Conservation (phyloP, 2,329 filamentous ascomycete genomes). For the Raffaelea albimanens region DNA sequence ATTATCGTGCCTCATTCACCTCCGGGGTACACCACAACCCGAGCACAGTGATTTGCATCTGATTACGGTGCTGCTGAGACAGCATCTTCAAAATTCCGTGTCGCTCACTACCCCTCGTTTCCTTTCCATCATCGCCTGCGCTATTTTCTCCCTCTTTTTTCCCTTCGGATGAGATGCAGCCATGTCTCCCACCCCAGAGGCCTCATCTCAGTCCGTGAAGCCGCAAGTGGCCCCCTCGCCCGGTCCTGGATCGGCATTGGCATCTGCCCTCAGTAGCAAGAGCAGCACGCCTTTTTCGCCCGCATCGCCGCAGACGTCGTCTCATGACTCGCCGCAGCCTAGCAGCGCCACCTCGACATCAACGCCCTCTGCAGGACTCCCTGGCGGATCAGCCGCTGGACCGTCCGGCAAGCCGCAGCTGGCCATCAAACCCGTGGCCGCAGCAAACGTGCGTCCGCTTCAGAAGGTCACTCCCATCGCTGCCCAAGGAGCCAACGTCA, state of each 20-base stretch:
- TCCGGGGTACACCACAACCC: neutral
- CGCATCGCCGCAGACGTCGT: conserved; percentile 8
- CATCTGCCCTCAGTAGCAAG: conserved; percentile 6
- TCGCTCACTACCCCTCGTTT: neutral
- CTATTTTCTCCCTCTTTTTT: neutral
- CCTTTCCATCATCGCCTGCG: neutral
- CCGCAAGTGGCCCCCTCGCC: conserved; percentile 2
- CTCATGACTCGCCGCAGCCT: conserved; percentile 8
- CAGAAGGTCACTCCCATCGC: conserved; percentile 14
- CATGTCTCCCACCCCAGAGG: conserved; percentile 6
- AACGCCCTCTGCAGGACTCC: conserved; percentile 7
- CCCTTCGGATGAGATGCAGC: conserved; percentile 10
- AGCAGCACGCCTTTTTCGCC: conserved; percentile 11
- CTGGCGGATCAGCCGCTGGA: conserved; percentile 1
- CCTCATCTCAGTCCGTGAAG: conserved; percentile 5
- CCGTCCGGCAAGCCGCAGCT: conserved; percentile 9
- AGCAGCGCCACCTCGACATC: conserved; percentile 11
- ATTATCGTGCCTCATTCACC: conserved; percentile 6
- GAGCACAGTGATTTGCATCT: neutral
- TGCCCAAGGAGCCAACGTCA: conserved; percentile 25
- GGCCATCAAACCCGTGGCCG: conserved; percentile 11
- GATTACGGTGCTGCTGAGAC: neutral
- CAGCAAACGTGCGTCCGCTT: conserved; percentile 15
- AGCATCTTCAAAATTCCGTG: too few relatives aligned
- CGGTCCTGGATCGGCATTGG: neutral